Evolutionary conservation across 2,329 filamentous ascomycete genomes (phyloP).

Genomic region (Colletotrichum musae): DNA sequence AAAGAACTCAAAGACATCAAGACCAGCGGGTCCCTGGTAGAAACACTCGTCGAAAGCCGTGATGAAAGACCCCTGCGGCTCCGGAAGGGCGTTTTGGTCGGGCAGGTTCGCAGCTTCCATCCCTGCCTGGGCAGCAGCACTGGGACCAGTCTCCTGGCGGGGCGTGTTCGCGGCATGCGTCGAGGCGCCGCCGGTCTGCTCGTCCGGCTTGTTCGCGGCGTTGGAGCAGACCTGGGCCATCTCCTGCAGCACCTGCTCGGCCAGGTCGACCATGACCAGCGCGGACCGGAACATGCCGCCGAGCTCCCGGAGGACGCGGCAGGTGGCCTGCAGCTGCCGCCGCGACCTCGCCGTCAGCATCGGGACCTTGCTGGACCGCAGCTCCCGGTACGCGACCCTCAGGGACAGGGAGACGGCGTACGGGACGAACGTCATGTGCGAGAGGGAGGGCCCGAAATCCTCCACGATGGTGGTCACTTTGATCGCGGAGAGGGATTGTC

Average conservation of each 20-base stretch:
- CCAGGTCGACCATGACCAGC: constrained; percentile 44
- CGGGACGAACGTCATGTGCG: constrained; percentile 45
- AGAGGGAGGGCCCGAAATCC: constrained; percentile 42
- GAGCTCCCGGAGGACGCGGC: constrained; percentile 42
- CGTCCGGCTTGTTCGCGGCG: constrained; percentile 34
- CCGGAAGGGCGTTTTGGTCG: neutral
- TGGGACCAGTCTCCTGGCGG: constrained; percentile 3
- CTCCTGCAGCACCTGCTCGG: constrained; percentile 44
- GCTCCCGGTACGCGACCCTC: constrained; percentile 44
- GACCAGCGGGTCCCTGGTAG: constrained; percentile 32
- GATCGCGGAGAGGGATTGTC: constrained; percentile 43
- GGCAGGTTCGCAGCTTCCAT: neutral
- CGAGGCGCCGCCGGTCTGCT: constrained; percentile 3
- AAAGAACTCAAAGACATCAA: constrained; percentile 44
- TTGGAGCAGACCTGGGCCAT: constrained; percentile 42
- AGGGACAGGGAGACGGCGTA: constrained; percentile 45
- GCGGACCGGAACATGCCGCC: constrained; percentile 44
- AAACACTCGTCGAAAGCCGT: constrained; percentile 19
- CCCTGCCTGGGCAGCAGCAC: neutral
- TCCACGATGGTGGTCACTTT: constrained; percentile 43
- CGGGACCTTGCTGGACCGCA: constrained; percentile 44
- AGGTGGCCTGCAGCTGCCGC: constrained; percentile 42
- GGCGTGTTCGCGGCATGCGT: constrained; percentile 26
- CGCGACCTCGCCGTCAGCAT: constrained; percentile 39
- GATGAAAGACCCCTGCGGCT: constrained; percentile 1